phyloP scores from a whole-genome alignment of 345 rosid genomes.

The Sapria himalayana region DNA sequence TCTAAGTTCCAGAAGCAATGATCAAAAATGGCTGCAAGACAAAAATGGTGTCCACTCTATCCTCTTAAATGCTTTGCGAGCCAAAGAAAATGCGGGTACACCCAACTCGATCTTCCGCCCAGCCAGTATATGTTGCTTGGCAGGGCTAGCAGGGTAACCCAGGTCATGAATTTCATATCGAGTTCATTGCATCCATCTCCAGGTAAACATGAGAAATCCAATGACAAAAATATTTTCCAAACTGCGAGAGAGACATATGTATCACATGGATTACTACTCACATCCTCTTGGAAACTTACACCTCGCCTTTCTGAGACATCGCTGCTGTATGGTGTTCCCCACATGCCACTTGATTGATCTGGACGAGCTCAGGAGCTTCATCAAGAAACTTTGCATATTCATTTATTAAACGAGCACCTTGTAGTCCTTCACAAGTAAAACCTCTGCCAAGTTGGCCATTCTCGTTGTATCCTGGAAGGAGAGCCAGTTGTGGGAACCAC shows the following conservation, averaged over 20 bases:
- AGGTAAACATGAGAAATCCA: conserved; percentile 24
- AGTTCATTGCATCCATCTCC: conserved; percentile 45
- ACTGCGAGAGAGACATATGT: conserved; percentile 27
- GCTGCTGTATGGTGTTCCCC: conserved; percentile 97
- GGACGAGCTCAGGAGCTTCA: conserved; percentile 87
- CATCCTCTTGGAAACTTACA: conserved; percentile 59
- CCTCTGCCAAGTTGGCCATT: conserved; percentile 98
- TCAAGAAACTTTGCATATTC: conserved; percentile 79
- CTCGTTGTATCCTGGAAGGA: conserved; percentile 90
- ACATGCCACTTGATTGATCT: conserved; percentile 69
- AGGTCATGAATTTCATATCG: conserved; percentile 29
- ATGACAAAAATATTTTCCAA: conserved; percentile 25
- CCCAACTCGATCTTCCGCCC: too few relatives aligned
- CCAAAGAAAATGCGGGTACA: too few relatives aligned
- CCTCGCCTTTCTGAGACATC: conserved; percentile 77
- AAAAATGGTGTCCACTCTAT: too few relatives aligned
- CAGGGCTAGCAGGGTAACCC: too few relatives aligned
- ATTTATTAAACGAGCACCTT: conserved; percentile 48
- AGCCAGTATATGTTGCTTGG: too few relatives aligned
- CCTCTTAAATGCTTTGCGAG: too few relatives aligned
- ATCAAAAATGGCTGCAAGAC: too few relatives aligned
- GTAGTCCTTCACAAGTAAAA: conserved; percentile 84
- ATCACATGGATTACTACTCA: conserved; percentile 27
- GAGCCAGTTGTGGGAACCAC: too few relatives aligned
- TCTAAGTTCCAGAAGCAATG: too few relatives aligned